phyloP scores from a whole-genome alignment of 306 rosid genomes.

The Vicia villosa region DNA sequence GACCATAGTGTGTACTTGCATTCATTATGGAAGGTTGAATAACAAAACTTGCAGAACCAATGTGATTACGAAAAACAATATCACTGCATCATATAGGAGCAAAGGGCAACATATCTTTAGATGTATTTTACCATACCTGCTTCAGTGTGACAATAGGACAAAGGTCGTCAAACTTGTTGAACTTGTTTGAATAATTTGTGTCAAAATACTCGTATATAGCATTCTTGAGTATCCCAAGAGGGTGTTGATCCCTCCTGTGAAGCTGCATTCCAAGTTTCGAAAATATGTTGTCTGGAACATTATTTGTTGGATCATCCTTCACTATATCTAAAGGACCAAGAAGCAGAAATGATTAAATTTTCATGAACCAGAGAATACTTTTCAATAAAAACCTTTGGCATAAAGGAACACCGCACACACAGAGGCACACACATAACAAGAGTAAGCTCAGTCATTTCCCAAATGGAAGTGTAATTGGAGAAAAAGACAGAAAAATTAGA shows the following conservation, averaged over 20 bases:
- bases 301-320: conserved; percentile 91
- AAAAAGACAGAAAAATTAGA: too few species aligned
- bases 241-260: conserved; percentile 88
- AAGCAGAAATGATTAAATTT: conserved; percentile 9
- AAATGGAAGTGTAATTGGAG: too few species aligned
- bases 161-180: conserved; percentile 80
- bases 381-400: conserved; percentile 23
- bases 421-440: conserved; percentile 9
- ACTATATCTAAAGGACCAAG: conserved; percentile 69
- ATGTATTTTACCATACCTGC: conserved; percentile 52
- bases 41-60: neutral
- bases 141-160: conserved; percentile 80
- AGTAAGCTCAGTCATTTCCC: too few species aligned
- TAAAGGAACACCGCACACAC: too few species aligned
- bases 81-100: conserved; percentile 16
- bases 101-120: conserved; percentile 9
- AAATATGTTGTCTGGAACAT: conserved; percentile 85
- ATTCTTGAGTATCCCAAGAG: conserved; percentile 90
- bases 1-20: neutral
- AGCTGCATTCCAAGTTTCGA: conserved; percentile 91
- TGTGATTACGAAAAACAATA: neutral
- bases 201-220: conserved; percentile 81
- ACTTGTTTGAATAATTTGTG: conserved; percentile 69
- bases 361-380: neutral
- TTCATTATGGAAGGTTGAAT: neutral